Evolutionary conservation across 352 stramenopile species (phyloP), one percentile per base, ranked within the genome.

Genomic region (Pythium grandisporangium): DNA sequence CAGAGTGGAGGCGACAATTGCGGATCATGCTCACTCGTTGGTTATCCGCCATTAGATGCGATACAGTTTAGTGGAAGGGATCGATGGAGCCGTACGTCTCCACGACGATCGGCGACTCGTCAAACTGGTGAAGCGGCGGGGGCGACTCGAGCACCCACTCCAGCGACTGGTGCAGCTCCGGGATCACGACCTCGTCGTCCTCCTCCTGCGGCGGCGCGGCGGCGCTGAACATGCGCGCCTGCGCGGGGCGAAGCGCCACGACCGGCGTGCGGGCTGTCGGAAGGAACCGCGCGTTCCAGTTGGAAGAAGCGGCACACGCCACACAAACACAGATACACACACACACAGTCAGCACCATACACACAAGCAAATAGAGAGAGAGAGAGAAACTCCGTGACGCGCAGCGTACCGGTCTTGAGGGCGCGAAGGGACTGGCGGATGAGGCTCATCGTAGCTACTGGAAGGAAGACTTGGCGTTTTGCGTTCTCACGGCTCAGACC

Each of bases 121-220:
- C 77, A 48, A 95, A 95, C 75, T 95, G 82, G 61, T 95, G 82
- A 63, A 93, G 45, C 54, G 82, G 82, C 54, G 82, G 77, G 12
- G 82, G 82, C 53, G 77, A 88, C 45, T 57, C 61, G 48, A 95
- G 61, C 53, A 81, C 71, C 79, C 79, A 95, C 62, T 95, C 82
- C 16, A 95, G 63, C 36, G 77, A 87, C 58, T 84, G 65, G 60
- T 83, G 61, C 34, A 89, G 54, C 50, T 89, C 79, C 25, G 81
- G 78, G 38, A 94, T 71, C 49, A 94, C 78, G 23, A 94, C 74
- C 30, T 90, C 71, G 23, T 63, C 46, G 61, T 91, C 77, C 37
- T 83, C 57, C 11, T 58, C 69, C 44, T 63, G 51, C 44, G 58
- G 61, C 27, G 75, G 60, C 17, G 61, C 39, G 11, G 54, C 72